phyloP scores from a whole-genome alignment of 1,284 basidiomycete genomes.

The Tilletia horrida region DNA sequence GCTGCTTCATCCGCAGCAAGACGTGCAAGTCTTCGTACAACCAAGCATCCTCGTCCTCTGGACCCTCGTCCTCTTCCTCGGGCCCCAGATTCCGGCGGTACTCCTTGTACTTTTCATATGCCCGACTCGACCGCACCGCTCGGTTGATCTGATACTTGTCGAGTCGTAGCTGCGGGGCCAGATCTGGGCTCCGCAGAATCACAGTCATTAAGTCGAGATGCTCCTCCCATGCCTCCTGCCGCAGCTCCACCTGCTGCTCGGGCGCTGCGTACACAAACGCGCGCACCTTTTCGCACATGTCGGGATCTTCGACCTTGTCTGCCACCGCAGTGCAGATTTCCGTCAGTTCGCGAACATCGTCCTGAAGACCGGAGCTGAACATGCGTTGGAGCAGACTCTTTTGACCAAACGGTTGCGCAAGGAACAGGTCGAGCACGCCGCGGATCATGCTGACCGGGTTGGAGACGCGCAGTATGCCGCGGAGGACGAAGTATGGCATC shows the following conservation, averaged over 20 bases:
- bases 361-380: slow-evolving; percentile 85
- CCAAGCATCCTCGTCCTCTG: slow-evolving; percentile 52
- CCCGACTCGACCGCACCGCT: slow-evolving; percentile 44
- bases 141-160: slow-evolving; percentile 41
- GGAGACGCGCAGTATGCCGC: slow-evolving; percentile 83
- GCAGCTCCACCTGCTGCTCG: slow-evolving; percentile 71
- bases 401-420: slow-evolving; percentile 95
- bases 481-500: slow-evolving; percentile 97
- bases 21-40: slow-evolving; percentile 54
- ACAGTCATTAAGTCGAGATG: slow-evolving; percentile 74
- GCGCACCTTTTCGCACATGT: slow-evolving; percentile 81
- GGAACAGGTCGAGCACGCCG: slow-evolving; percentile 83
- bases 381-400: slow-evolving; percentile 75
- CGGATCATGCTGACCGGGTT: slow-evolving; percentile 97
- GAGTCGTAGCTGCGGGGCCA: slow-evolving; percentile 59
- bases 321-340: slow-evolving; percentile 82
- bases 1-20: slow-evolving; percentile 44
- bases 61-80: slow-evolving; percentile 63
- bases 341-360: slow-evolving; percentile 78
- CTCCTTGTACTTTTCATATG: slow-evolving; percentile 50
- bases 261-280: slow-evolving; percentile 79
- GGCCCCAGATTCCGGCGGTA: slow-evolving; percentile 37
- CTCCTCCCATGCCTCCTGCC: slow-evolving; percentile 61
- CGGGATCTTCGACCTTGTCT: slow-evolving; percentile 80
- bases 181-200: slow-evolving; percentile 74